Base-by-base conservation (phyloP, 768 basidiomycete species). In the Suillus clintonianus region DNA sequence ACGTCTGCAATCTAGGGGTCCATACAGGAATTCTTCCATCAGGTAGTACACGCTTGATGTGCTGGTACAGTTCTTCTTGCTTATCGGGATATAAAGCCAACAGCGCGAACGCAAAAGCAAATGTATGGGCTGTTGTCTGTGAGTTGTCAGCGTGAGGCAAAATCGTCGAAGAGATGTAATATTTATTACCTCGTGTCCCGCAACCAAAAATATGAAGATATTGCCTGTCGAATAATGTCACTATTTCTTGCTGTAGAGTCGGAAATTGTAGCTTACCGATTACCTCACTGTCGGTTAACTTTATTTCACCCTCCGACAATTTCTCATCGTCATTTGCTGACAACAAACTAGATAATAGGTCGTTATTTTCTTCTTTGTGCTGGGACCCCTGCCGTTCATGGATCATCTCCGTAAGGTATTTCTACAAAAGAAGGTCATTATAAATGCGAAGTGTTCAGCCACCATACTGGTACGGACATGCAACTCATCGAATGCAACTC, bases 101-200 rank as follows among this genome's bases (percentile, higher is more conserved):
- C 43, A 78, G 64, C 11, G 63, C 77, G 59, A 80, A 67, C 0
- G 74, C 68, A 65, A 72, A 78, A 27, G 69, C 65, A 9, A 79
- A 65, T 8, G 77, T 72, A 62, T 78, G 74, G 2, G 75, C 74
- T 1, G 76, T 75, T 1, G 77, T 77, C 76, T 78, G 24, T 8
- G 10, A 47, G 7, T 14, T 36, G 39, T 63, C 36, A 62, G 37
- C 41, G 30, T 15, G 32, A 59, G 6, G 19, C 24, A 24, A 30
- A 19, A 43, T 43, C 17, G 10, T 39, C 24, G 2, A 24, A 39
- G 60, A 11, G 30, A 32, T 32, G 24, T n/a, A n/a, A n/a, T n/a
- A n/a, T n/a, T n/a, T n/a, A 42, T 22, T 47, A 85, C 85, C 76
- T 87, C 87, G 62, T 87, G 85, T 10, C 87, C 87, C 27, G 88